Base-by-base conservation (phyloP, 257 asterid species). In the Salvia rosmarinus region DNA sequence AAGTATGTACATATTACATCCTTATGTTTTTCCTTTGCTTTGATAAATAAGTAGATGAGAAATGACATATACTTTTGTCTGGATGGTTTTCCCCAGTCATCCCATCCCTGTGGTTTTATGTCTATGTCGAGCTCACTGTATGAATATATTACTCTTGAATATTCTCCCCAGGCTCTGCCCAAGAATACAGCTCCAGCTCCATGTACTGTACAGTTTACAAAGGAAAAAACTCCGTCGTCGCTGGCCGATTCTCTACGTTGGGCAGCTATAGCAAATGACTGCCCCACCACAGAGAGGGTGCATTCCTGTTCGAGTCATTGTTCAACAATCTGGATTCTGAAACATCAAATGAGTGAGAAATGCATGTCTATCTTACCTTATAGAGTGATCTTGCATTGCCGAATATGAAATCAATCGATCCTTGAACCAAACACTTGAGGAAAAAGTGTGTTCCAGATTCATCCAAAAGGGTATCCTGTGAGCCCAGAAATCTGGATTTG, bases 131-230 rank as follows among this genome's bases (percentile, higher is more conserved):
- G 65, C 49, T 79, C 37, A 17, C 87, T 70, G 6, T 79, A 75
- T 0, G 95, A 77, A 73, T 73, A 91, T 20, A 81, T 77, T 3
- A 82, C 75, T 39, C 79, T 58, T 8, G 98, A 86, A 56, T 86
- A 86, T 3, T 79, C 74, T 42, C 98, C 95, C 96, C 94, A 89
- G 6, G 98, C 93, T 79, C 98, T 85, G 6, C 94, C 96, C 84
- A 91, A 37, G 4, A 68, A 82, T 3, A 84, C 63, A 9, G 35
- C 64, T 10, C 90, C 88, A 14, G 34, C 68, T 13, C 90, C 91
- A 2, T 47, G 40, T 0, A 91, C 50, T 3, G 64, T 78, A 52
- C 96, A 89, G 46, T 84, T 68, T 34, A 82, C 82, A 49, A 92
- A 89, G 6, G 96, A 86, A 72, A 82, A 91, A 6, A 95, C 94